Base-by-base conservation (phyloP, 2,329 filamentous ascomycete species). In the Bipolaris oryzae region DNA sequence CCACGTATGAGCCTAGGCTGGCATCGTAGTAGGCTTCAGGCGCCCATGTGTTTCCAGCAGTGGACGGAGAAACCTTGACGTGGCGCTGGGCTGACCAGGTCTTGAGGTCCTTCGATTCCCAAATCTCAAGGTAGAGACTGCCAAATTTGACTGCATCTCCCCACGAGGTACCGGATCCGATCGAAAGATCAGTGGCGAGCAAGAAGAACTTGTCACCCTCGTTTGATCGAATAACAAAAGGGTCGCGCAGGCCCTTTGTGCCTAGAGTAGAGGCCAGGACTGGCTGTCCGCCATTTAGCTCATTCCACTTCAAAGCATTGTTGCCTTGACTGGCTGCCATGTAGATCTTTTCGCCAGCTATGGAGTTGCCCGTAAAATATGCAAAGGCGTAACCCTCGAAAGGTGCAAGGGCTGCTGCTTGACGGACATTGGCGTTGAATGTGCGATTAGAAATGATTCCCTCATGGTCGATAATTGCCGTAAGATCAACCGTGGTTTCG, bases 151-250 rank as follows among this genome's bases (percentile, higher is more conserved):
- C 80, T 0, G 82, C 66, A n/a, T 79, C 75, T 10, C 71, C 76
- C 82, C 82, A 85, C 0, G 80, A 80, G 0, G 82, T 84, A 1
- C 82, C 82, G 6, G 80, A 81, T 1, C 82, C 82, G 48, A 84
- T 84, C 0, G 81, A 83, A 0, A 85, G 72, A 50, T 84, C 82
- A 0, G 82, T 85, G 0, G 82, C 82, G 16, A 85, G 74, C 13
- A 85, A 63, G 47, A 76, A 85, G 55, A 84, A 84, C 3, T 74
- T 82, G n/a, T 78, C 77, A 0, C 82, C 81, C 23, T 84, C 81
- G 0, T 68, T 75, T 0, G 81, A 81, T 11, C 82, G 78, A 20
- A 85, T 82, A 42, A 85, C 70, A 55, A 84, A 84, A 1, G 82
- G 82, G 56, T 85, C 82, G 13, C 82, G 76, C 4, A 84, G 64